Percentiles rank a stretch among this genome's conserved stretches.
These are phyloP conservation scores for Exsudoporus frostii DNA, from an alignment of 768 basidiomycete genomes.

Conservation along the genomic window DNA sequence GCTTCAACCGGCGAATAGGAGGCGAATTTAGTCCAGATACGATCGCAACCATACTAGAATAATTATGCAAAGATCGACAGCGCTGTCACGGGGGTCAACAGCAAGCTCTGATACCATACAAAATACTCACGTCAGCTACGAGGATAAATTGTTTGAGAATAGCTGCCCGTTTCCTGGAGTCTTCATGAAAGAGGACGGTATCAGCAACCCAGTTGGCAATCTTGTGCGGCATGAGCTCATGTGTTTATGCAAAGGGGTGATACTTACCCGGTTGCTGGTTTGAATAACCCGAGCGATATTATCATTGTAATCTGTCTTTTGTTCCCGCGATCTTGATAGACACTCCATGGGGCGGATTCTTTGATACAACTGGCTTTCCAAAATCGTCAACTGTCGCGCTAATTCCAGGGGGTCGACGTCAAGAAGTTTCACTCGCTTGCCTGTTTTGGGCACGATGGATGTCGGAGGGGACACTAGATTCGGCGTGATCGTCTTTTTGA, in stretches of 20 bases:
- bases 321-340: constrained; percentile 77
- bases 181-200: constrained; percentile 74
- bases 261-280: constrained; percentile 76
- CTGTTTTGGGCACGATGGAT: constrained; percentile 68
- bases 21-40: constrained; percentile 93
- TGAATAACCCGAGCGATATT: constrained; percentile 87
- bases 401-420: constrained; percentile 90
- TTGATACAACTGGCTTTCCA: constrained; percentile 85
- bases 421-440: constrained; percentile 71
- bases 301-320: constrained; percentile 67
- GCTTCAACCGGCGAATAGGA: constrained; percentile 86
- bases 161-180: constrained; percentile 76
- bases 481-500: constrained; percentile 54
- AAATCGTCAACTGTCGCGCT: constrained; percentile 88
- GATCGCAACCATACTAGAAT: constrained; percentile 95
- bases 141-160: constrained; percentile 88
- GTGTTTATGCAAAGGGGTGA: not conserved
- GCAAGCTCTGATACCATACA: not conserved
- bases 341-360: constrained; percentile 90
- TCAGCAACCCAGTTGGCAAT: constrained; percentile 94
- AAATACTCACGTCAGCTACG: constrained; percentile 77
- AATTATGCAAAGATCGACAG: constrained; percentile 87
- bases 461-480: constrained; percentile 63
- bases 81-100: constrained; percentile 49
- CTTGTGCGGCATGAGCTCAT: constrained; percentile 37